A percentile compares a stretch with the other conserved stretches of the same genome.
Conservation (phyloP, 73 alveolate genomes). For the Paramecium caudatum region DNA sequence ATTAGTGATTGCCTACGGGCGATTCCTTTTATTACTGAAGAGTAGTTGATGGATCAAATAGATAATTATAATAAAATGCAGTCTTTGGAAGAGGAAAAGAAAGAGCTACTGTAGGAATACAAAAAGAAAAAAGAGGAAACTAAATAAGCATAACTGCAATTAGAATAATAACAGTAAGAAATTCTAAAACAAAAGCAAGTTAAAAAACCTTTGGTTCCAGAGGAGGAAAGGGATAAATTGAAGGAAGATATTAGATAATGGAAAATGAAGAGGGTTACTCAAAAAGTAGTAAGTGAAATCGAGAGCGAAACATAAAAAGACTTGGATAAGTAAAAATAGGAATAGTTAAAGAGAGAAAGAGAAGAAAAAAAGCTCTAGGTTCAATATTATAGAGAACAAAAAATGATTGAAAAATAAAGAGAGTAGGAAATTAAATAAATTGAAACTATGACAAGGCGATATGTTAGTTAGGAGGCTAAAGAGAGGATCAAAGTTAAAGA, state of each 20-base stretch:
- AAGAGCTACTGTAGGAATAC: slow-evolving; percentile 7
- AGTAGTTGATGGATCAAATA: neutral
- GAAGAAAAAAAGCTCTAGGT: slow-evolving; percentile 48
- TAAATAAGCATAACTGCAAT: neutral
- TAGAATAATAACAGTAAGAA: neutral
- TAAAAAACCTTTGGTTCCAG: slow-evolving; percentile 43
- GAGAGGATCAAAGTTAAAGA: slow-evolving; percentile 55
- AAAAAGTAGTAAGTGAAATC: slow-evolving; percentile 12
- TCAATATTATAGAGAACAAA: slow-evolving; percentile 27
- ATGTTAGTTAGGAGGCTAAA: slow-evolving; percentile 68
- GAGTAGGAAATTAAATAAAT: slow-evolving; percentile 47
- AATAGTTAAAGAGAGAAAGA: slow-evolving; percentile 17
- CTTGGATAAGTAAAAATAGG: neutral
- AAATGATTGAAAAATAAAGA: slow-evolving; percentile 48
- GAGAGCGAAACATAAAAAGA: neutral
- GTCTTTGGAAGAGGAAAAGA: slow-evolving; percentile 47
- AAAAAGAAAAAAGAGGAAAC: slow-evolving; percentile 42
- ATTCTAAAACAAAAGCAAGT: neutral
- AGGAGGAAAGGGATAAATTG: slow-evolving; percentile 61
- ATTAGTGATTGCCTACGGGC: slow-evolving; percentile 61
- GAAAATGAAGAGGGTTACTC: slow-evolving; percentile 59
- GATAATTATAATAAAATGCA: slow-evolving; percentile 1
- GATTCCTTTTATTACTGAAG: slow-evolving; percentile 39
- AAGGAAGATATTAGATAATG: slow-evolving; percentile 61
- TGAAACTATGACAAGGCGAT: slow-evolving; percentile 60